Conservation (phyloP, 2,329 filamentous ascomycete genomes). For the Podosphaera fusca region DNA sequence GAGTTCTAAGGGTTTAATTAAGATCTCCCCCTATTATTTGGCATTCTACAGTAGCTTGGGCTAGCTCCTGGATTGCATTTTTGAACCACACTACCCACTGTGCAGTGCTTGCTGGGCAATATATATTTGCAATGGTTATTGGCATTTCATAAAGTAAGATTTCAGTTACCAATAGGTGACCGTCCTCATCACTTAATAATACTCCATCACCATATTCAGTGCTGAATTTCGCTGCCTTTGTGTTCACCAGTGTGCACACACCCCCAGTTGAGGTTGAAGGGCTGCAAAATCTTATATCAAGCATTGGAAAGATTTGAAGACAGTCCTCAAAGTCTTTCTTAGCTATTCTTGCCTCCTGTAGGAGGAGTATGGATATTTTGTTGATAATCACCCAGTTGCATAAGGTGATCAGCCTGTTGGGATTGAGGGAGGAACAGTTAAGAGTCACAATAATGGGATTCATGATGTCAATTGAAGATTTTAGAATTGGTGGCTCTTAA, state of each 20-base stretch:
- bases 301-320: no score
- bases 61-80: no score
- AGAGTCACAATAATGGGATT: background rate
- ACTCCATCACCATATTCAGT: no score
- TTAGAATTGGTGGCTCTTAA: no score
- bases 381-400: background rate
- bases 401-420: background rate
- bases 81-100: no score
- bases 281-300: no score
- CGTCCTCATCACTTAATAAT: background rate
- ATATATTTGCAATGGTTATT: no score
- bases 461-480: background rate
- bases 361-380: background rate
- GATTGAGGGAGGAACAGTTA: background rate
- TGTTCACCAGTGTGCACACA: background rate
- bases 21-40: no score
- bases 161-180: background rate
- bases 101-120: no score
- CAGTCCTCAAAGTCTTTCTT: background rate
- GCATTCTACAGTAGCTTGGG: no score
- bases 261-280: background rate
- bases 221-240: background rate
- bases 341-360: background rate
- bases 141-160: background rate
- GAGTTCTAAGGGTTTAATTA: no score